Base-by-base conservation (phyloP, 768 basidiomycete genomes). In the Porpolomopsis calyptriformis region DNA sequence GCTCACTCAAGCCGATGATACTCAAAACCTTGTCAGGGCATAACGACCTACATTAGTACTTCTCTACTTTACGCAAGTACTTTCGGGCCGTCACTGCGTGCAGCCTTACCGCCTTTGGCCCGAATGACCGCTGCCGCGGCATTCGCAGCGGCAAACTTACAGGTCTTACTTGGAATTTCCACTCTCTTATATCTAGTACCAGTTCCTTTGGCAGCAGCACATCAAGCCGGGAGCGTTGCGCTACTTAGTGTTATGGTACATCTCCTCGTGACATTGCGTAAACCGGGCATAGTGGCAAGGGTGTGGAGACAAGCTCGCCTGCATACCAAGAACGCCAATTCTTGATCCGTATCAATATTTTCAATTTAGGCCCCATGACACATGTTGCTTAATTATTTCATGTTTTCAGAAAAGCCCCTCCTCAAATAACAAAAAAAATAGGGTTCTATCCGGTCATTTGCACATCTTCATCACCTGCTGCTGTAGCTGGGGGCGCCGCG, bases 131-230 rank as follows among this genome's bases (percentile, higher is more conserved):
- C 71, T 2, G 69, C 68, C 1, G 74, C 71, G 16, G 81, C 80
- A 2, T 90, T 90, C 58, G 80, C 69, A 4, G 79, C 90, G 73
- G 87, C 77, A 20, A 89, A 91, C 53, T 60, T 90, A 0, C 96
- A 99, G 61, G 88, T 87, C 9, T 54, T 67, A 1, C 60, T 77
- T 19, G 74, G 75, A 2, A 74, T 76, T 29, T 68, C 83, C 20
- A 99, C 96, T 0, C 66, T 98, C 19, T 61, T 97, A 10, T 94
- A 94, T 63, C 75, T 97, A 29, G 96, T 98, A 1, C 96, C 96
- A 1, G 76, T 90, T 1, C 88, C 88, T 2, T 66, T 98, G 2
- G 96, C 96, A 6, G 90, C 94, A 10, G 74, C 82, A 25, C 96
- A 99, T 60, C 96, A 99, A 62, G 94, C 90, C 0, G 96, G 94